phyloP scores from a whole-genome alignment of 73 alveolate species.

The Breviolum minutum region DNA sequence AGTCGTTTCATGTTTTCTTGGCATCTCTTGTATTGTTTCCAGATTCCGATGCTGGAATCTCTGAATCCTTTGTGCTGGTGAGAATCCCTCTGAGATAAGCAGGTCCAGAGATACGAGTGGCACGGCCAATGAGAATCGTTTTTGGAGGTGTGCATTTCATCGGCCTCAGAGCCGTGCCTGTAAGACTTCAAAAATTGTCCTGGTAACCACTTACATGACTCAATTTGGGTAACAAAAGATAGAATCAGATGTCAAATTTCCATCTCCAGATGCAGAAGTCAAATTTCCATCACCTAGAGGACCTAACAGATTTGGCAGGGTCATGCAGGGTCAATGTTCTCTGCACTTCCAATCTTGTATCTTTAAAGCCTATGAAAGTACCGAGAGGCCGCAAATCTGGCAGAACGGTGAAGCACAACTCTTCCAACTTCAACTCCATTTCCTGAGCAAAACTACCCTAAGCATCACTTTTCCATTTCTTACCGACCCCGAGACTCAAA shows the following conservation, averaged over 20 bases:
- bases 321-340: too few relatives aligned
- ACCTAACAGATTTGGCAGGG: background rate
- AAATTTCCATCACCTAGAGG: background rate
- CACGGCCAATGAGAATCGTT: slow-evolving; percentile 24
- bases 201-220: background rate
- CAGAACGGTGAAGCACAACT: slow-evolving; percentile 85
- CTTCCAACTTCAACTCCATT: slow-evolving; percentile 62
- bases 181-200: background rate
- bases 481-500: too few relatives aligned
- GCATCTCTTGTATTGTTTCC: too few relatives aligned
- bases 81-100: background rate
- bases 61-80: background rate
- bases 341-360: too few relatives aligned
- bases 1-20: too few relatives aligned
- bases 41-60: background rate
- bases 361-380: too few relatives aligned
- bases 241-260: too few relatives aligned
- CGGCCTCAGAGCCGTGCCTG: slow-evolving; percentile 14
- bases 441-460: background rate
- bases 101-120: slow-evolving; percentile 5
- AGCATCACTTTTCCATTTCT: background rate
- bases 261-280: too few relatives aligned
- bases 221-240: too few relatives aligned
- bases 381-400: slow-evolving; percentile 75
- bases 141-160: slow-evolving; percentile 61